Evolutionary conservation across 164 flowering plant genomes (phyloP).

Genomic region (Umbellularia californica): DNA sequence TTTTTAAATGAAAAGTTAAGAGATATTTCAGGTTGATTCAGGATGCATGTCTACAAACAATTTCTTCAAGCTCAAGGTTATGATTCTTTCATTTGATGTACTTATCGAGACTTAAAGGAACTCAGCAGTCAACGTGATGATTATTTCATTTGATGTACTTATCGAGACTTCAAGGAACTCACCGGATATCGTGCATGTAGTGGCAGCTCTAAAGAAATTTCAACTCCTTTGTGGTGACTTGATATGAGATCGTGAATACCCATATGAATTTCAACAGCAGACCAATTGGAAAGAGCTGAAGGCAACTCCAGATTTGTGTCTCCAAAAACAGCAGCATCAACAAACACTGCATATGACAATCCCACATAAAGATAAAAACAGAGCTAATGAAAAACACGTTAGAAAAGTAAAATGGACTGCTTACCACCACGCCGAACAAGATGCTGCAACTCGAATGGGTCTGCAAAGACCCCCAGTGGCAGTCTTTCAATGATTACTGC

Average conservation of each 20-base stretch:
- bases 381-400: neutral
- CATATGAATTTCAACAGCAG: conserved; percentile 74
- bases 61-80: too few relatives aligned
- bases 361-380: neutral
- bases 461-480: conserved; percentile 85
- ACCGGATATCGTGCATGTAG: conserved; percentile 89
- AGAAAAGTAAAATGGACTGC: neutral
- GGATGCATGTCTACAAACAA: too few relatives aligned
- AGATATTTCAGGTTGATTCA: too few relatives aligned
- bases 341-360: conserved; percentile 44
- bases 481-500: conserved; percentile 60
- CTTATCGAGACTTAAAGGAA: neutral
- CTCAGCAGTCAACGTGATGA: neutral
- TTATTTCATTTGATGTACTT: neutral
- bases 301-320: conserved; percentile 92
- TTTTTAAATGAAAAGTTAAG: neutral
- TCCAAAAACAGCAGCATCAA: conserved; percentile 71
- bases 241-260: conserved; percentile 27
- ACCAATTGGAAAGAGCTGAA: conserved; percentile 54
- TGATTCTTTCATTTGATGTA: neutral
- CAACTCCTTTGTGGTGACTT: conserved; percentile 23
- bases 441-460: conserved; percentile 90
- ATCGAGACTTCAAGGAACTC: conserved; percentile 16
- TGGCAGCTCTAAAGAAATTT: conserved; percentile 57
- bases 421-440: conserved; percentile 76